Base-by-base conservation (phyloP, 257 asterid genomes). In the Verbena officinalis region DNA sequence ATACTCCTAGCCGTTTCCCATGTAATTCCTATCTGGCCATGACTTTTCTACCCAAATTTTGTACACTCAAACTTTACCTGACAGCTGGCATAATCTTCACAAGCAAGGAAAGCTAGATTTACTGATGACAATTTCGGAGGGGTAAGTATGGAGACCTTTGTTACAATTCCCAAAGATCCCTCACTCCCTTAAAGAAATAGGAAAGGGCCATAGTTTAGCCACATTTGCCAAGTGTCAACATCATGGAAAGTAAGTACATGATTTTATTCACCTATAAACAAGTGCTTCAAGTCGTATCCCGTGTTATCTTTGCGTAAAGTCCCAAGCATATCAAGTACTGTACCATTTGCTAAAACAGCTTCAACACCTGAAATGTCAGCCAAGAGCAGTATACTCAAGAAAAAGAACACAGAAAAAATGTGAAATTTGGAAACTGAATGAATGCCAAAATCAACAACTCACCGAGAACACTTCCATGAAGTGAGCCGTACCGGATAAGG, bases 401-500 rank as follows among this genome's bases (percentile, higher is more conserved):
- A 40, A 63, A 33, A 53, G 30, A 61, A 21, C 23, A 62, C 12
- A 6, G 34, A 50, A 19, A 67, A 57, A 61, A 20, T 42, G 40
- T 14, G 31, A 49, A 48, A 30, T 7, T 45, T 21, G 58, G 55
- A 24, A 54, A 55, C 34, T 48, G 46, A 11, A 40, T 17, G 49
- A 21, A 27, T 54, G 49, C 11, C 50, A 42, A 34, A 27, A 46
- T 1, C 7, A 49, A 65, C 22, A 50, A 42, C 90, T 84, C 71
- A 89, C 98, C 98, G 42, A 93, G 98, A 65, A 93, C 95, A 68
- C 80, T 89, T 61, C 98, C 98, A 71, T 93, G 99, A 63, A 93
- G 97, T 57, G 99, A 93, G 60, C 99, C 99, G 71, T 87, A 90
- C 9, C 99, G 97, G 63, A 93, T 77, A 80, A 93, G 90, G 66